Evolutionary conservation across 1,284 basidiomycete species (phyloP), one percentile per base, ranked within the genome.

Genomic region (Tylopilus sp.): DNA sequence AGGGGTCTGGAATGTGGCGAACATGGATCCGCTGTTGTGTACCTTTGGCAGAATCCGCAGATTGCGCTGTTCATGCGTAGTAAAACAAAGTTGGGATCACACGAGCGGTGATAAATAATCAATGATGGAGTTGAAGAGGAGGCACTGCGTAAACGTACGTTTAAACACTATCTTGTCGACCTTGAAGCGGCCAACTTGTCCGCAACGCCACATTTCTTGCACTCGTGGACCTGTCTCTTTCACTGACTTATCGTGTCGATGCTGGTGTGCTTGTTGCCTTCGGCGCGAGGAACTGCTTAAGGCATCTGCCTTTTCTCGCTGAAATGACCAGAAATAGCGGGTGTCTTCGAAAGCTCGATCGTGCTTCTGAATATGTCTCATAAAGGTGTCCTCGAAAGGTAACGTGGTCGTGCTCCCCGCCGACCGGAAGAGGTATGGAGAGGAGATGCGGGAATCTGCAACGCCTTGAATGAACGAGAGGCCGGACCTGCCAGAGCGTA

Each of bases 121-220:
- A 43, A 37, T 4, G 7, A 31, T 24, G 42, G 24, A 17, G 11
- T 39, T 11, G 7, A 48, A 47, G 31, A n/a, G 43, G 33, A 34
- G 1, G 20, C 14, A 51, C 49, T 30, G 37, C 14, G 30, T 4
- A 46, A 26, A 75, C 78, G 48, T 61, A 83, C 80, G 71, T 57
- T 67, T 70, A 34, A 76, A 65, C 37, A 72, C 71, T 46, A 73
- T 69, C 51, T 77, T 71, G 45, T 78, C 76, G 2, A 87, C 80
- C 59, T 74, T 82, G 66, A 83, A 85, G 48, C 75, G 69, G 26
- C 87, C 87, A 26, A 83, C 75, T 40, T 78, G 70, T n/a, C 77
- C 73, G 59, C 82, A 85, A 48, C 73, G 70, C 85, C 87, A 89
- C 50, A 81, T 69, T 59, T 89, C 86, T 53, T 81, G 77, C 8